Conservation (phyloP, 2,329 filamentous ascomycete genomes). For the Cordyceps farinosa region DNA sequence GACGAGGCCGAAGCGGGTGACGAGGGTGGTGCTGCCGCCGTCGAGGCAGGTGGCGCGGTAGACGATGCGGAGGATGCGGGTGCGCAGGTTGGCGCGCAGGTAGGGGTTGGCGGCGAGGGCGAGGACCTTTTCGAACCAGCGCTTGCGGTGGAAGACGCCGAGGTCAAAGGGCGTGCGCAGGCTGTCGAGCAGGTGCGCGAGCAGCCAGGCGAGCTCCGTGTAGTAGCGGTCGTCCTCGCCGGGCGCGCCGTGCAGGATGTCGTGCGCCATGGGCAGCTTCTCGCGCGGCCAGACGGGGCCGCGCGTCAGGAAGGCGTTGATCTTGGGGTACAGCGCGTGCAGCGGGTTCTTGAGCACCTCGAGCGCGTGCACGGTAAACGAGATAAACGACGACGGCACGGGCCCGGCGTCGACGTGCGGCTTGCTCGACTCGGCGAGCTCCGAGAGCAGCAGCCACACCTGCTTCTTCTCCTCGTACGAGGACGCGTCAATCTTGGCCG, state of each 20-base stretch:
- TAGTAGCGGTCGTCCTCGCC: slow-evolving; percentile 70
- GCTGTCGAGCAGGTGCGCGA: slow-evolving; percentile 66
- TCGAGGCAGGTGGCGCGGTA: slow-evolving; percentile 65
- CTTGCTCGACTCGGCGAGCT: slow-evolving; percentile 71
- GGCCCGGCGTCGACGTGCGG: slow-evolving; percentile 51
- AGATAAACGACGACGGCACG: slow-evolving; percentile 69
- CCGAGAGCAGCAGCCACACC: slow-evolving; percentile 74
- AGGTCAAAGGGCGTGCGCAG: slow-evolving; percentile 59
- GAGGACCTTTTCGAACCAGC: slow-evolving; percentile 72
- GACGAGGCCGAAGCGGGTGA: slow-evolving; percentile 70
- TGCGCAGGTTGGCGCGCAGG: slow-evolving; percentile 55
- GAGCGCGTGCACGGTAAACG: slow-evolving; percentile 70
- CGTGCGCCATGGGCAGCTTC: slow-evolving; percentile 66
- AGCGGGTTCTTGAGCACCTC: slow-evolving; percentile 70
- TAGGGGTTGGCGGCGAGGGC: slow-evolving; percentile 66
- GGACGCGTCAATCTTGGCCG: slow-evolving; percentile 61
- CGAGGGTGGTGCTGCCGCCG: slow-evolving; percentile 73
- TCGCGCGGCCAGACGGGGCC: slow-evolving; percentile 72
- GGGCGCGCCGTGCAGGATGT: slow-evolving; percentile 61
- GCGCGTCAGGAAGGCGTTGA: slow-evolving; percentile 79
- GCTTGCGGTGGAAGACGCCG: slow-evolving; percentile 56
- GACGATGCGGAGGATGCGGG: slow-evolving; percentile 58
- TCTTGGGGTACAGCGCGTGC: slow-evolving; percentile 78
- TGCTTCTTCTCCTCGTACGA: slow-evolving; percentile 73
- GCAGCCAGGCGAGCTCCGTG: slow-evolving; percentile 69